phyloP scores from a whole-genome alignment of 2,329 filamentous ascomycete genomes.

The Aspergillaceae sp. region DNA sequence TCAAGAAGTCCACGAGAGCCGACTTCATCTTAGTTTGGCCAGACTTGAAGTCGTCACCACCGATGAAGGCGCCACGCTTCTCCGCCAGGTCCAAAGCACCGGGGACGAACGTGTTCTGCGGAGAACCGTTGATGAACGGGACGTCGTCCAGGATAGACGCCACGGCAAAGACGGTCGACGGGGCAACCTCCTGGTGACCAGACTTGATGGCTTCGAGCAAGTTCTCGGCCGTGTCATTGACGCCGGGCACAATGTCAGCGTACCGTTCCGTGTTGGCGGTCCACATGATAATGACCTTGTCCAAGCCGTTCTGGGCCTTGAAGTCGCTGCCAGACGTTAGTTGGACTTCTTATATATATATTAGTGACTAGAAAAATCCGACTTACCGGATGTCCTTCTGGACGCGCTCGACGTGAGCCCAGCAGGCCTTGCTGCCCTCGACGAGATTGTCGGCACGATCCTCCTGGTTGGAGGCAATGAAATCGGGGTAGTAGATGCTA shows the following conservation, averaged over 20 bases:
- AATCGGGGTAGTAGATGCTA: slow-evolving; percentile 97
- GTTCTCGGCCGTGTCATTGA: slow-evolving; percentile 96
- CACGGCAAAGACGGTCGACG: slow-evolving; percentile 92
- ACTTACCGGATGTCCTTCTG: slow-evolving; percentile 78
- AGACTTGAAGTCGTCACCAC: slow-evolving; percentile 98
- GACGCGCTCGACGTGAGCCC: slow-evolving; percentile 83
- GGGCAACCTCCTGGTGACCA: slow-evolving; percentile 84
- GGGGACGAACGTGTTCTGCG: slow-evolving; percentile 97
- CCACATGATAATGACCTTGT: slow-evolving; percentile 97
- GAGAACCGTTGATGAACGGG: slow-evolving; percentile 98
- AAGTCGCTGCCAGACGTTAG: slow-evolving; percentile 54
- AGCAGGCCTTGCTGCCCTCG: slow-evolving; percentile 72
- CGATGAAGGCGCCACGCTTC: slow-evolving; percentile 79
- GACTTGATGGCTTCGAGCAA: slow-evolving; percentile 76
- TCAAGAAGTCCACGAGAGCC: slow-evolving; percentile 93
- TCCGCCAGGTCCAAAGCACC: slow-evolving; percentile 85
- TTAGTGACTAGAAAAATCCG: slow-evolving; percentile 4
- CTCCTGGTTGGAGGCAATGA: slow-evolving; percentile 97
- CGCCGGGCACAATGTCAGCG: slow-evolving; percentile 73
- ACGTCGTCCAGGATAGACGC: slow-evolving; percentile 82
- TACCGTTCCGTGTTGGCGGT: slow-evolving; percentile 98
- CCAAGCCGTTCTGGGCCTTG: slow-evolving; percentile 73
- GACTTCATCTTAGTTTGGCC: slow-evolving; percentile 99
- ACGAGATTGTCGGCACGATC: slow-evolving; percentile 89
- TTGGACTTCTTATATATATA: no score